Percentiles rank a stretch among this genome's conserved stretches.
Evolutionary conservation across 2,329 filamentous ascomycete genomes (phyloP).

Genomic region (Colletotrichum theobromicola): DNA sequence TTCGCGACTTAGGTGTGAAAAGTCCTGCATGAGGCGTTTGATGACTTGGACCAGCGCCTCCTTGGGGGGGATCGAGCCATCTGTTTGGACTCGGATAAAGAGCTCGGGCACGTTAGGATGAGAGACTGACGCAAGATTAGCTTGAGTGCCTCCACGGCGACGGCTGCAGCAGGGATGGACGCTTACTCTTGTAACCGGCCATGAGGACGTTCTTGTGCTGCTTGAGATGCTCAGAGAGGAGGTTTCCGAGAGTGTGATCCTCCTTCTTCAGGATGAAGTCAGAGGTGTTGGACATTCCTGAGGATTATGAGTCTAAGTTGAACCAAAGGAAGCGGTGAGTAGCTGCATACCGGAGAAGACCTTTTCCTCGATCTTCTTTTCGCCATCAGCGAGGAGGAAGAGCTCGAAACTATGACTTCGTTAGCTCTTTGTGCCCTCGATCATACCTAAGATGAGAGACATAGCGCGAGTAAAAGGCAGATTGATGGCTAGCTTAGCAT

Average conservation of each 20-base stretch:
- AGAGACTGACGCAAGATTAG: constrained; percentile 42
- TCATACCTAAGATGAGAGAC: background rate
- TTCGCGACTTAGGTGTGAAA: constrained; percentile 80
- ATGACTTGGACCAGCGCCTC: constrained; percentile 84
- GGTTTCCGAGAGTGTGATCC: constrained; percentile 93
- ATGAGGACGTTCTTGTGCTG: constrained; percentile 85
- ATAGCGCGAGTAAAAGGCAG: background rate
- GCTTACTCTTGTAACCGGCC: constrained; percentile 85
- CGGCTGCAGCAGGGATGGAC: background rate
- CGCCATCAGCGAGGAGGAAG: constrained; percentile 83
- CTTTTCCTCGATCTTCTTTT: constrained; percentile 92
- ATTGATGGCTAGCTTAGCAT: background rate
- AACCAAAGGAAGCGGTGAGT: constrained; percentile 3
- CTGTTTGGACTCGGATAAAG: constrained; percentile 85
- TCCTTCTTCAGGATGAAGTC: constrained; percentile 97
- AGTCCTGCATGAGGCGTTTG: constrained; percentile 80
- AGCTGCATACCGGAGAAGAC: constrained; percentile 80
- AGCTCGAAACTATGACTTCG: constrained; percentile 77
- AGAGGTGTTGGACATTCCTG: constrained; percentile 91
- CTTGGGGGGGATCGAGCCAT: constrained; percentile 86
- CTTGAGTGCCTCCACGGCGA: background rate
- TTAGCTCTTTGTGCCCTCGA: background rate
- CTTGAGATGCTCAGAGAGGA: constrained; percentile 85
- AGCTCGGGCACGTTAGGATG: constrained; percentile 68
- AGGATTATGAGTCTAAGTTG: background rate